A percentile compares a stretch with the other conserved stretches of the same genome.
Evolutionary conservation across 1,139 yeast species (phyloP).

Genomic region (Sporopachydermia cereana): DNA sequence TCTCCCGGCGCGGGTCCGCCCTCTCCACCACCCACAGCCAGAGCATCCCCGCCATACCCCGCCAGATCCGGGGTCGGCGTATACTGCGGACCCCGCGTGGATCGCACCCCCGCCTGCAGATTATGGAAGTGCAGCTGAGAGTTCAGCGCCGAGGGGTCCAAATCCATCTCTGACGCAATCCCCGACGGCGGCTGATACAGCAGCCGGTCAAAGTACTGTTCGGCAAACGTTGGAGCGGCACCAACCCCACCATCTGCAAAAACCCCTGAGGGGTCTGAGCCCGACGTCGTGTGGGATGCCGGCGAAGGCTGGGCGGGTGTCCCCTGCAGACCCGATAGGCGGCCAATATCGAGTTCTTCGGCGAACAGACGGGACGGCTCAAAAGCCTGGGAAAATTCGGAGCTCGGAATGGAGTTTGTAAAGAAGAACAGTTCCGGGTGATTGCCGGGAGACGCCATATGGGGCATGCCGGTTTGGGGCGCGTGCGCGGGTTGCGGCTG

Average conservation of each 20-base stretch:
- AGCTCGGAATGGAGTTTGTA: conserved; percentile 22
- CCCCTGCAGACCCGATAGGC: neutral
- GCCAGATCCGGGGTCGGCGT: neutral
- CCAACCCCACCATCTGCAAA: neutral
- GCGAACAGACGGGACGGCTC: conserved; percentile 29
- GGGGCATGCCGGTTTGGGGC: too few species aligned
- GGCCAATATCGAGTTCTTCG: conserved; percentile 13
- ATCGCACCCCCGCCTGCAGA: neutral
- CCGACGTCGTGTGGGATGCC: neutral
- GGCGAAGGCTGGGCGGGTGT: neutral
- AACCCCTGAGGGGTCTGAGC: neutral
- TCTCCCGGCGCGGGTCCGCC: neutral
- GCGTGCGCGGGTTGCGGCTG: too few species aligned
- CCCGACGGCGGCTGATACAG: conserved; percentile 4
- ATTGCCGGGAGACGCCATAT: conserved; percentile 10
- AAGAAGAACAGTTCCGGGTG: conserved; percentile 25
- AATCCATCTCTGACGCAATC: conserved; percentile 2
- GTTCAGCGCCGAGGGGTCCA: conserved; percentile 4
- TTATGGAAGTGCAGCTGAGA: neutral
- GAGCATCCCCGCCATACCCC: neutral
- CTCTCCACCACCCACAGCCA: neutral
- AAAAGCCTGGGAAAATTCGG: conserved; percentile 22
- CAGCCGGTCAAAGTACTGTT: conserved; percentile 1
- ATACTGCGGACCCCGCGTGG: conserved; percentile 1
- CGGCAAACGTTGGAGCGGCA: neutral